Evolutionary conservation across 2,329 filamentous ascomycete genomes (phyloP).

Genomic region (Talaromyces sp.): DNA sequence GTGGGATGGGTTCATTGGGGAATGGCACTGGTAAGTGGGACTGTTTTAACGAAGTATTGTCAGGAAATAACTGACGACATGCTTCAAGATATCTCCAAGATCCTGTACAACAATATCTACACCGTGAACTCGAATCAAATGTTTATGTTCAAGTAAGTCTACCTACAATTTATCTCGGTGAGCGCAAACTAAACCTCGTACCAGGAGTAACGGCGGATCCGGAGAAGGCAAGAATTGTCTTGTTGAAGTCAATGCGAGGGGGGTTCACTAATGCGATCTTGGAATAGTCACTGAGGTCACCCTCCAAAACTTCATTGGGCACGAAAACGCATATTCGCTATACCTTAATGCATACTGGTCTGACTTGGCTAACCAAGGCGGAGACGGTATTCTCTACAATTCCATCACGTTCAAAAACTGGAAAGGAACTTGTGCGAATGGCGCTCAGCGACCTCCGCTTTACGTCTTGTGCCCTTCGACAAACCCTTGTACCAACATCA

Average conservation of each 20-base stretch:
- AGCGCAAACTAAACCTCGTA: background rate
- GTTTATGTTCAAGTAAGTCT: constrained; percentile 18
- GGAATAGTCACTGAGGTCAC: constrained; percentile 13
- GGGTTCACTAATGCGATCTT: background rate
- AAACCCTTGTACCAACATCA: constrained; percentile 15
- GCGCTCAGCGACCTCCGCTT: constrained; percentile 12
- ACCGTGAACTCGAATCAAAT: constrained; percentile 19
- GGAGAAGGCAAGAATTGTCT: constrained; percentile 8
- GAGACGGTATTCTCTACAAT: constrained; percentile 12
- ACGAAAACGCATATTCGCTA: constrained; percentile 16
- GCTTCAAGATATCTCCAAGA: constrained; percentile 13
- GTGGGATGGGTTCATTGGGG: constrained; percentile 14
- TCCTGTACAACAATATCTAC: constrained; percentile 17
- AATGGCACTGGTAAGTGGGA: constrained; percentile 9
- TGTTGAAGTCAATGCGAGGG: background rate
- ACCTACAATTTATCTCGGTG: background rate
- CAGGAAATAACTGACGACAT: background rate
- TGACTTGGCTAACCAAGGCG: background rate
- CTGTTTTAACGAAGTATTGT: background rate
- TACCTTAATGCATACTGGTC: constrained; percentile 18
- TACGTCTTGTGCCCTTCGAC: constrained; percentile 17
- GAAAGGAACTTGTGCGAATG: constrained; percentile 18
- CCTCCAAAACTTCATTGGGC: constrained; percentile 17
- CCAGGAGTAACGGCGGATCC: constrained; percentile 16
- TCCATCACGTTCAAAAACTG: constrained; percentile 18